A percentile compares a stretch with the other conserved stretches of the same genome.
Conservation (phyloP, 371 early-diverging fungal species). For the Ordospora pajunii region DNA sequence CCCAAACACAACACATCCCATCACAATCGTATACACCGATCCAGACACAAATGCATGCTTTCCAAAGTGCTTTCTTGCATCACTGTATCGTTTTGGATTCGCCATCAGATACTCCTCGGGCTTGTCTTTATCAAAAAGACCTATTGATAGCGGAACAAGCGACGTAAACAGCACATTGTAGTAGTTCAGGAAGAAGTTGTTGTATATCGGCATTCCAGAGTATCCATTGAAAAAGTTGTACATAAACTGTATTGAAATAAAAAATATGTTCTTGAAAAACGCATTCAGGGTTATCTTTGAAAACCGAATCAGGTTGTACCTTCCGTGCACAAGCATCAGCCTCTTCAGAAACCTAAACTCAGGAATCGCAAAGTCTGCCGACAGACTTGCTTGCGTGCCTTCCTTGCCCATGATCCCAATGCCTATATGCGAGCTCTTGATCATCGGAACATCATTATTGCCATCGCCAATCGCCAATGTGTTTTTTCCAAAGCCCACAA, state of each 20-base stretch:
- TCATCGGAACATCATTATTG: conserved; percentile 79
- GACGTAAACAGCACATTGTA: conserved; percentile 61
- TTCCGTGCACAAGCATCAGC: conserved; percentile 56
- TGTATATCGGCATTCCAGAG: conserved; percentile 58
- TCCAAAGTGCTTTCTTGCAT: conserved; percentile 19
- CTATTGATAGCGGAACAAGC: conserved; percentile 56
- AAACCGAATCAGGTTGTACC: conserved; percentile 51
- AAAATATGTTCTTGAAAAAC: conserved; percentile 59
- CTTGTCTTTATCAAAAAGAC: conserved; percentile 53
- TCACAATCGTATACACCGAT: conserved; percentile 32
- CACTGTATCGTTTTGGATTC: conserved; percentile 29
- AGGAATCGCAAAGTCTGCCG: conserved; percentile 84
- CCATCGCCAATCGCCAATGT: conserved; percentile 86
- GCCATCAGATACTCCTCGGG: conserved; percentile 39
- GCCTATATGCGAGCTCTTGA: conserved; percentile 85
- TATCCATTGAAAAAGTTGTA: conserved; percentile 58
- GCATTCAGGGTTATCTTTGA: conserved; percentile 57
- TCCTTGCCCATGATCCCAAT: conserved; percentile 87
- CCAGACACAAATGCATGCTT: conserved; percentile 20
- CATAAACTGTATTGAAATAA: conserved; percentile 58
- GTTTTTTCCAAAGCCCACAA: conserved; percentile 67
- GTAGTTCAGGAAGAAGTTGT: conserved; percentile 58
- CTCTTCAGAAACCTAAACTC: conserved; percentile 71
- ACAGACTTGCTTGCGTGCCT: conserved; percentile 84
- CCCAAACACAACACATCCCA: conserved; percentile 25